Percentiles rank a stretch among this genome's conserved stretches.
These are phyloP conservation scores for Lycium barbarum DNA, from an alignment of 257 asterid species.

Conservation along the genomic window DNA sequence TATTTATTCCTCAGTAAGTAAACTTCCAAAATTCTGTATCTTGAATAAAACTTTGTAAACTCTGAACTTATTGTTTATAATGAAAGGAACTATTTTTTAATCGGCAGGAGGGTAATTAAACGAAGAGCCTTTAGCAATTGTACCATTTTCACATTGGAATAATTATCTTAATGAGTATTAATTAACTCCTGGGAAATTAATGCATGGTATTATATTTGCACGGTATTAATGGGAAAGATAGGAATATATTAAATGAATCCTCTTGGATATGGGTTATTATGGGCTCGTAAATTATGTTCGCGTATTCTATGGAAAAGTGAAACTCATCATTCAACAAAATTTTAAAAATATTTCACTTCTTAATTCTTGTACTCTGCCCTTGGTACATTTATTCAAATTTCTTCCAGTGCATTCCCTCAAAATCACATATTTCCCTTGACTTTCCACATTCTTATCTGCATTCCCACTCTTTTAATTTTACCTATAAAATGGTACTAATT, in stretches of 20 bases:
- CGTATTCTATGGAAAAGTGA: neutral
- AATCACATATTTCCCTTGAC: neutral
- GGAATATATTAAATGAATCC: neutral
- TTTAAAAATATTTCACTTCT: neutral
- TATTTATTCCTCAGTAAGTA: too few species aligned
- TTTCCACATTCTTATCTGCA: neutral
- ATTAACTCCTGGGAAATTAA: too few species aligned
- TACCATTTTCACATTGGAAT: too few species aligned
- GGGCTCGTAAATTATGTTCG: neutral
- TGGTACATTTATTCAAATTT: neutral
- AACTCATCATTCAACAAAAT: neutral
- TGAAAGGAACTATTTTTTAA: too few species aligned
- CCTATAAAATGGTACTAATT: constrained; percentile 16
- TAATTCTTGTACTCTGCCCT: neutral
- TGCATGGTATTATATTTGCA: too few species aligned
- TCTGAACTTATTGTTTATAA: too few species aligned
- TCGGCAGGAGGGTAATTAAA: too few species aligned
- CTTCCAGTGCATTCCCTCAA: neutral
- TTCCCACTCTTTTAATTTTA: neutral
- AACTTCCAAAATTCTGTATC: too few species aligned
- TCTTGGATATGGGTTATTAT: neutral
- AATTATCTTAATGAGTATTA: too few species aligned
- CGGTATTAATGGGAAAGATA: too few species aligned
- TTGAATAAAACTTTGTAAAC: too few species aligned
- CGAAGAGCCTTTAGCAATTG: too few species aligned